Percentiles rank a stretch among this genome's conserved stretches.
Conservation (phyloP, 345 rosid genomes). For the Carallia brachiata region DNA sequence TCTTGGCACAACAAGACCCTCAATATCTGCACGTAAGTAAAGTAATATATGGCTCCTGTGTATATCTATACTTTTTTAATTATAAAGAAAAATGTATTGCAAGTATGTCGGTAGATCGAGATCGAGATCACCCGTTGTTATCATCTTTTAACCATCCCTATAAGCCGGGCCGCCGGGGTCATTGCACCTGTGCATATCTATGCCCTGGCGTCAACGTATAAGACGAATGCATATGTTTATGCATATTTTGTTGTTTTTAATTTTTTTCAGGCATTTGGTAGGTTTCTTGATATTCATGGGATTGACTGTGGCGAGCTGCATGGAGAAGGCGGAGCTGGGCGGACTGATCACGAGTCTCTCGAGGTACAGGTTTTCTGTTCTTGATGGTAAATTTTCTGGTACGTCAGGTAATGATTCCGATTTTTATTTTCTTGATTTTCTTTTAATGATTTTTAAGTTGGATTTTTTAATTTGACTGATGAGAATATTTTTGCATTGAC, state of each 20-base stretch:
- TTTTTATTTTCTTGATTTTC: neutral
- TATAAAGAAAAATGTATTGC: no score
- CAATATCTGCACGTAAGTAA: slow-evolving; percentile 84
- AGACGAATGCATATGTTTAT: no score
- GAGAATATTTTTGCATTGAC: no score
- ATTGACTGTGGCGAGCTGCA: slow-evolving; percentile 55
- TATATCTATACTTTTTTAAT: neutral
- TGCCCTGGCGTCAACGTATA: no score
- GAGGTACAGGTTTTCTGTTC: slow-evolving; percentile 38
- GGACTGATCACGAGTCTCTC: slow-evolving; percentile 42
- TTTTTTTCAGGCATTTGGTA: slow-evolving; percentile 54
- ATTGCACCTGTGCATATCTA: no score
- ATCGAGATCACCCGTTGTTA: no score
- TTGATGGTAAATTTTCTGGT: neutral
- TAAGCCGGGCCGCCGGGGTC: no score
- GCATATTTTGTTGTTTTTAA: neutral
- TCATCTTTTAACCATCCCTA: no score
- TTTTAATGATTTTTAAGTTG: neutral
- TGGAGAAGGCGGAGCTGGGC: slow-evolving; percentile 57
- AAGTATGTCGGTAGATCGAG: no score
- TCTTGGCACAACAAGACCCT: slow-evolving; percentile 90
- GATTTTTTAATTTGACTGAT: no score
- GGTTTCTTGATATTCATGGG: slow-evolving; percentile 72
- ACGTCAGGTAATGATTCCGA: neutral
- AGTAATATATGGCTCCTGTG: neutral